phyloP scores from a whole-genome alignment of 306 rosid genomes.

The Hippophae tibetana region DNA sequence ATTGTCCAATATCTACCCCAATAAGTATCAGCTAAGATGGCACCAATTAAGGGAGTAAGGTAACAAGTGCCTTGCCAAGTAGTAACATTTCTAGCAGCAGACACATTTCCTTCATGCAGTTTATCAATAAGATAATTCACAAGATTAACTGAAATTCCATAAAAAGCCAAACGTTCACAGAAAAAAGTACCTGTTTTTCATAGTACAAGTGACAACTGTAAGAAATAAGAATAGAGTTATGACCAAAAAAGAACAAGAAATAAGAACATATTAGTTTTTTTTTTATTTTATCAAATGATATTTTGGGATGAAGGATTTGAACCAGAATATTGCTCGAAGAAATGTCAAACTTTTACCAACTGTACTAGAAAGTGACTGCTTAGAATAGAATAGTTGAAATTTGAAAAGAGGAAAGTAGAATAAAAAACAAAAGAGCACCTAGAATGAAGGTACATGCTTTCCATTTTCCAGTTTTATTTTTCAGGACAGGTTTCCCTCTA shows the following conservation, averaged over 20 bases:
- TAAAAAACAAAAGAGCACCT: slow-evolving; percentile 21
- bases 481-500: slow-evolving; percentile 55
- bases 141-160: slow-evolving; percentile 26
- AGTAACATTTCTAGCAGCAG: slow-evolving; percentile 25
- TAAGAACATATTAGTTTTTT: too few species aligned
- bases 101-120: slow-evolving; percentile 24
- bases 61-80: slow-evolving; percentile 33
- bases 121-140: slow-evolving; percentile 23
- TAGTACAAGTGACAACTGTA: background rate
- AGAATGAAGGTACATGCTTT: slow-evolving; percentile 70
- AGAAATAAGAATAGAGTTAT: background rate
- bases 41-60: slow-evolving; percentile 25
- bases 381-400: too few species aligned
- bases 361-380: too few species aligned
- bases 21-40: slow-evolving; percentile 25
- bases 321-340: too few species aligned
- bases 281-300: too few species aligned
- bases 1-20: slow-evolving; percentile 39
- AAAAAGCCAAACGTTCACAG: slow-evolving; percentile 15
- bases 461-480: slow-evolving; percentile 55
- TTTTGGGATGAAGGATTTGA: too few species aligned
- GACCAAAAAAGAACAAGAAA: too few species aligned
- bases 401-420: background rate
- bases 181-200: slow-evolving; percentile 16
- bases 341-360: too few species aligned